A percentile compares a stretch with the other conserved stretches of the same genome.
phyloP scores from a whole-genome alignment of 257 asterid genomes.

The Henckelia pumila region DNA sequence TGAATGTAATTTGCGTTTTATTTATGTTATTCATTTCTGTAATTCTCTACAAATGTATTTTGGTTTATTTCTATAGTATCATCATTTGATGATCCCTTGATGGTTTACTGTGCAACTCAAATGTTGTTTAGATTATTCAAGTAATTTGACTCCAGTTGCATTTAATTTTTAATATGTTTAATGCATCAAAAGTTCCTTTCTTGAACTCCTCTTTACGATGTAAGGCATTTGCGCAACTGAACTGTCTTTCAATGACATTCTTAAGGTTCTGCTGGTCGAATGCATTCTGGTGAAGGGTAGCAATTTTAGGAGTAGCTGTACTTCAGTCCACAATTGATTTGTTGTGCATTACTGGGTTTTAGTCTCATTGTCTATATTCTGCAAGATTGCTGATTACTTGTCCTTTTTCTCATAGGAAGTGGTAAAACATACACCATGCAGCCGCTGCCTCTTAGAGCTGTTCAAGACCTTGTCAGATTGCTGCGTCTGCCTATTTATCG shows the following conservation, averaged over 20 bases:
- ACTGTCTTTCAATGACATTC: constrained; percentile 4
- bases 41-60: too few relatives aligned
- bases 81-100: too few relatives aligned
- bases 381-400: constrained; percentile 13
- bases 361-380: constrained; percentile 16
- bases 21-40: neutral
- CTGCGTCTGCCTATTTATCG: constrained; percentile 86
- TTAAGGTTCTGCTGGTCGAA: constrained; percentile 4
- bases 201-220: too few relatives aligned
- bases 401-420: constrained; percentile 57
- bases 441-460: constrained; percentile 96
- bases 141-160: too few relatives aligned
- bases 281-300: constrained; percentile 13
- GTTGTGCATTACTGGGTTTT: constrained; percentile 12
- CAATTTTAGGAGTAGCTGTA: constrained; percentile 13
- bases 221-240: neutral
- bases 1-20: too few relatives aligned
- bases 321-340: constrained; percentile 19
- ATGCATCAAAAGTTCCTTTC: too few relatives aligned
- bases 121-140: too few relatives aligned
- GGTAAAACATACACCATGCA: constrained; percentile 98
- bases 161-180: too few relatives aligned
- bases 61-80: too few relatives aligned
- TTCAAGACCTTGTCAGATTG: constrained; percentile 81
- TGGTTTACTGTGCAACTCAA: too few relatives aligned